Evolutionary conservation across 2,329 filamentous ascomycete species (phyloP).

Genomic region (Ramularia endophylla): DNA sequence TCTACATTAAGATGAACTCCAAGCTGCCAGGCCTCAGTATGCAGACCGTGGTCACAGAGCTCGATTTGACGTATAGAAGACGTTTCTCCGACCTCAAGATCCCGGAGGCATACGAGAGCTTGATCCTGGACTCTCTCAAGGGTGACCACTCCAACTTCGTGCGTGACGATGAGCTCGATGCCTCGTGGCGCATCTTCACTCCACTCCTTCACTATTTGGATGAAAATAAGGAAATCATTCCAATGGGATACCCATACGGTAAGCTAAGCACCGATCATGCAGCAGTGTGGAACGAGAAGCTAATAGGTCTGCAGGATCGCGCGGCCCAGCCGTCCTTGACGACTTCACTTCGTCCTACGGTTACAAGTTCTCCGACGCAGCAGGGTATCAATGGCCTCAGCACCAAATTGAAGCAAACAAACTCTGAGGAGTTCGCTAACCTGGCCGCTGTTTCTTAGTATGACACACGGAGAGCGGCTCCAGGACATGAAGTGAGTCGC

Average conservation of each 20-base stretch:
- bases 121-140: constrained; percentile 96
- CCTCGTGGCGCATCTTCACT: constrained; percentile 97
- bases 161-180: constrained; percentile 91
- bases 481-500: no score
- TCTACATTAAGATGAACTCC: constrained; percentile 99
- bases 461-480: not conserved
- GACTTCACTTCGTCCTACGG: constrained; percentile 98
- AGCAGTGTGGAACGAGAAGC: constrained; percentile 1
- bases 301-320: constrained; percentile 62
- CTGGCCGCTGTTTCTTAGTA: constrained; percentile 1
- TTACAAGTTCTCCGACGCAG: constrained; percentile 97
- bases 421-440: constrained; percentile 50
- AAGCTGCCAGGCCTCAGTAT: constrained; percentile 97
- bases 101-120: constrained; percentile 95
- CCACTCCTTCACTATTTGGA: constrained; percentile 97
- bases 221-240: constrained; percentile 98
- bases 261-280: constrained; percentile 46
- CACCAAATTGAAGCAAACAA: constrained; percentile 72
- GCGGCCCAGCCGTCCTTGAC: constrained; percentile 90
- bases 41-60: constrained; percentile 98
- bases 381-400: constrained; percentile 85
- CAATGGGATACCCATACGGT: constrained; percentile 99
- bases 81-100: constrained; percentile 99
- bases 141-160: constrained; percentile 99
- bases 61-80: constrained; percentile 95